Base-by-base conservation (phyloP, 1,139 yeast genomes). In the Meyerozyma carpophila region DNA sequence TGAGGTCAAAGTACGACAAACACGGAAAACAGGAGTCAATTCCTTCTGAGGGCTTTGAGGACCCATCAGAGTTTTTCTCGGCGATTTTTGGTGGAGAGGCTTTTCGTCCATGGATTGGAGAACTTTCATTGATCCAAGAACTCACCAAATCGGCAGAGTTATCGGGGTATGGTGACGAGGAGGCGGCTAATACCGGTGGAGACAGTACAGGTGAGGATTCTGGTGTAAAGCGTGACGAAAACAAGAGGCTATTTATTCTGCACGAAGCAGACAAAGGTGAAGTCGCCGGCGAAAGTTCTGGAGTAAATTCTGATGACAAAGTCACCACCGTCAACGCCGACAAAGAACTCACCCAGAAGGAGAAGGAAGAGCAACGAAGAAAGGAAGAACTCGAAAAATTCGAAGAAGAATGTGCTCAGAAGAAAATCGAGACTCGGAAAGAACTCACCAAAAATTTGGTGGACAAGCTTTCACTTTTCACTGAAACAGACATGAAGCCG, bases 51-150 rank as follows among this genome's bases (percentile, higher is more conserved):
- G 95, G 95, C 1, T 88, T 88, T 58, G 95, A 87, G 58, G 70
- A 65, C 50, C 74, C 73, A 11, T 47, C 63, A 25, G 78, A 72
- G 54, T 65, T 88, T 56, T 88, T 90, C 64, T 74, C 86, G n/a
- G 78, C 77, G 70, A 84, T 90, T 32, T 90, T 90, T 63, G 98
- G 98, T 39, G 98, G 98, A 36, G 81, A 75, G 43, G 74, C 78
- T 20, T 79, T 79, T 53, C 62, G 69, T 46, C 82, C 77, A 46
- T 79, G 81, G 75, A 87, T 91, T 55, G 98, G 98, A 5, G 97
- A 91, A 62, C 71, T 93, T 51, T 81, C 95, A n/a, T 71, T 93
- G 59, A 68, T 91, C 59, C 85, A 82, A 61, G 96, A 93, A 57
- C 61, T 91, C 56, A 74, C 84, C 36, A 85, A 87, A 62, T 79